These are phyloP conservation scores for Hippophae gyantsensis DNA, from an alignment of 306 rosid species.

Conservation along the genomic window DNA sequence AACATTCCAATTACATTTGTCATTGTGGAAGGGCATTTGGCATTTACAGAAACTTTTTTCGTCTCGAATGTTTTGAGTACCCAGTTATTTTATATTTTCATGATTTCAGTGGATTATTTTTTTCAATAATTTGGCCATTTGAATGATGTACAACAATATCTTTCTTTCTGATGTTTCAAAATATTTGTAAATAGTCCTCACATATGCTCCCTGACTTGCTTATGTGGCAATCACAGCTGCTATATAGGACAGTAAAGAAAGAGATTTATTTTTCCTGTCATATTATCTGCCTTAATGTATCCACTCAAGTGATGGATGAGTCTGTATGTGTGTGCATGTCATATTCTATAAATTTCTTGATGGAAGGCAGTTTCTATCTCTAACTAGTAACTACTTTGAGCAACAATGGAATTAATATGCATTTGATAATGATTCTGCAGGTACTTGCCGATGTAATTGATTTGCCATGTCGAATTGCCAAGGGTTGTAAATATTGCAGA, in stretches of 20 bases:
- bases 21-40: too few relatives aligned
- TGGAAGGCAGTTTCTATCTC: too few relatives aligned
- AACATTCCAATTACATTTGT: too few relatives aligned
- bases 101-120: neutral
- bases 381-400: neutral
- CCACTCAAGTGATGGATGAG: too few relatives aligned
- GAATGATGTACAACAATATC: neutral
- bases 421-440: slow-evolving; percentile 39
- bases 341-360: too few relatives aligned
- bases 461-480: slow-evolving; percentile 94
- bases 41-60: neutral
- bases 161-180: neutral
- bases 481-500: slow-evolving; percentile 87
- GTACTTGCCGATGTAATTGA: slow-evolving; percentile 81
- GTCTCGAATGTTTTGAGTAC: neutral
- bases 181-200: neutral
- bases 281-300: too few relatives aligned
- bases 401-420: slow-evolving; percentile 1
- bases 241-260: too few relatives aligned
- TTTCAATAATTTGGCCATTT: neutral
- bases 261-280: too few relatives aligned
- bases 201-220: too few relatives aligned
- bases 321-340: too few relatives aligned
- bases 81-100: neutral
- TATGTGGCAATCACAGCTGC: too few relatives aligned